Conservation (phyloP, 495 filamentous ascomycete genomes). For the Podospora conica region DNA sequence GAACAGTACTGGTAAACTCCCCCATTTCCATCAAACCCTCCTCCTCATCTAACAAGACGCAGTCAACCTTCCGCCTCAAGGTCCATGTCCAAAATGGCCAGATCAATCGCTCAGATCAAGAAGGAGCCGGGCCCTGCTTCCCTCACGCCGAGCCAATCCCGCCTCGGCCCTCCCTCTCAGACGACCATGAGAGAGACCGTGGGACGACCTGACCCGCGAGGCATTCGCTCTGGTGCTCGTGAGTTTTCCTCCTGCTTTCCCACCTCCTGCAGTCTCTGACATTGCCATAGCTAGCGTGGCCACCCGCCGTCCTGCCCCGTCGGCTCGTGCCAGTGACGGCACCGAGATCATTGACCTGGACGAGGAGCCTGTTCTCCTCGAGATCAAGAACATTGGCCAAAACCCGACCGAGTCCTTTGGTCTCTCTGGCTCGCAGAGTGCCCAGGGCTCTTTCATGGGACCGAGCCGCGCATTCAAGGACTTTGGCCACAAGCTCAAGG, state of each 20-base stretch:
- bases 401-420: neutral
- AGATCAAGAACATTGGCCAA: conserved; percentile 9
- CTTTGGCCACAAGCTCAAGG: conserved; percentile 40
- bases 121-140: neutral
- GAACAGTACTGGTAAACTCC: neutral
- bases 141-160: neutral
- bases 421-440: conserved; percentile 1
- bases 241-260: conserved; percentile 10
- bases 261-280: neutral
- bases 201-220: neutral
- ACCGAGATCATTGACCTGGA: conserved; percentile 1
- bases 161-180: neutral
- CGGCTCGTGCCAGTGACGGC: neutral
- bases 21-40: neutral
- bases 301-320: conserved; percentile 11
- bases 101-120: neutral
- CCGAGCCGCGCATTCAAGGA: conserved; percentile 31
- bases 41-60: neutral
- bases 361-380: conserved; percentile 15
- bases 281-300: conserved; percentile 19
- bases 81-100: neutral
- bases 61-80: neutral
- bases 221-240: conserved; percentile 21
- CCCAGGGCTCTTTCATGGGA: conserved; percentile 28
- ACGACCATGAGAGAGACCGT: neutral